Evolutionary conservation across 768 basidiomycete species (phyloP).

Genomic region (Tricholoma bakamatsutake): DNA sequence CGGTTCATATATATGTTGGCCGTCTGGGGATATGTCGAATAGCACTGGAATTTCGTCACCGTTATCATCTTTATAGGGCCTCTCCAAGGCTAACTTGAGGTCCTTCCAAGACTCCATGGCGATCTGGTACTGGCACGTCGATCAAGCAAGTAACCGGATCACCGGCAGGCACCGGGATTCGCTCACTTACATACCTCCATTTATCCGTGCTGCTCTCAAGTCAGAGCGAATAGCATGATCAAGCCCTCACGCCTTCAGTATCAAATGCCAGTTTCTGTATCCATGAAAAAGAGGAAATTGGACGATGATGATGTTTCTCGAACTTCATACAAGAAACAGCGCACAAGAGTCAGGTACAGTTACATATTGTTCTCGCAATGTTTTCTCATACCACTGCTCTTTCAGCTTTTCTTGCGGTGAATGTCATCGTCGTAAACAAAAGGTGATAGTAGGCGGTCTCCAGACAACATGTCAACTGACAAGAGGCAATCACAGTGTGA

Average conservation of each 20-base stretch:
- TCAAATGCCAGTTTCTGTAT: slow-evolving; percentile 19
- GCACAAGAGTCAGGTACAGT: slow-evolving; percentile 71
- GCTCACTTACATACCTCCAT: not conserved
- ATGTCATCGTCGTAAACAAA: slow-evolving; percentile 86
- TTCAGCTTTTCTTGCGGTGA: slow-evolving; percentile 79
- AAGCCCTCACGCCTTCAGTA: slow-evolving; percentile 22
- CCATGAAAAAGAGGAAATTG: slow-evolving; percentile 55
- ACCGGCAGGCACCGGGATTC: not conserved
- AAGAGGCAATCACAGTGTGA: slow-evolving; percentile 53
- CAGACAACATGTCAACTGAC: slow-evolving; percentile 11
- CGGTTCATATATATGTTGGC: slow-evolving; percentile 68
- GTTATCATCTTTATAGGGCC: slow-evolving; percentile 75
- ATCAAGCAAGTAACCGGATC: not conserved
- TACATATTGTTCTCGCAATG: slow-evolving; percentile 4
- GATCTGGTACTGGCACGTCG: not conserved
- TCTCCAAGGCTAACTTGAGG: slow-evolving; percentile 66
- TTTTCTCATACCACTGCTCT: slow-evolving; percentile 4
- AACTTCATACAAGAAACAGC: slow-evolving; percentile 54
- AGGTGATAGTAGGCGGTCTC: slow-evolving; percentile 36
- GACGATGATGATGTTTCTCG: slow-evolving; percentile 50
- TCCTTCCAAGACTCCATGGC: slow-evolving; percentile 13
- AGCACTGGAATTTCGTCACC: slow-evolving; percentile 58
- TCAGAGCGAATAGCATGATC: slow-evolving; percentile 21
- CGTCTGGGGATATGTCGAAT: slow-evolving; percentile 65
- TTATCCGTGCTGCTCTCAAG: not conserved